These are phyloP conservation scores for Russula sp. DNA, from an alignment of 768 basidiomycete genomes.

Conservation along the genomic window DNA sequence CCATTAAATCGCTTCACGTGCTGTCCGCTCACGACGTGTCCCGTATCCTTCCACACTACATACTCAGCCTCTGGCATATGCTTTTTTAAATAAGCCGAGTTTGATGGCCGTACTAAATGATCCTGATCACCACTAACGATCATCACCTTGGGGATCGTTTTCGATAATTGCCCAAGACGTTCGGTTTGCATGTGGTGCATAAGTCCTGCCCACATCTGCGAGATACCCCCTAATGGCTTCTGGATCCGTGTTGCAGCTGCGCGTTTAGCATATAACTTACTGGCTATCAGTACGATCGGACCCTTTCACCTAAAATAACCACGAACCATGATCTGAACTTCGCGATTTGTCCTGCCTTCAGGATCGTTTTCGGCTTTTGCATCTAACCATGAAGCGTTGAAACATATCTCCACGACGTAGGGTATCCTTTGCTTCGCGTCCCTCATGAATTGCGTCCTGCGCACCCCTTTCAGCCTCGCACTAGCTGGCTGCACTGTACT, in stretches of 20 bases:
- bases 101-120: conserved; percentile 44
- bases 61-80: conserved; percentile 52
- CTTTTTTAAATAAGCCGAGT: conserved; percentile 47
- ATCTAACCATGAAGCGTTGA: conserved; percentile 56
- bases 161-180: conserved; percentile 34
- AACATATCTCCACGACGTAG: conserved; percentile 52
- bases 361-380: conserved; percentile 46
- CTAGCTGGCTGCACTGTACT: background rate
- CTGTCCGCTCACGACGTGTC: conserved; percentile 58
- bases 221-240: conserved; percentile 52
- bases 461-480: conserved; percentile 24
- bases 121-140: conserved; percentile 69
- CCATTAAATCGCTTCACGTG: conserved; percentile 44
- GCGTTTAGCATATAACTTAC: conserved; percentile 43
- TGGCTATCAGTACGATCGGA: background rate
- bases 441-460: conserved; percentile 35
- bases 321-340: conserved; percentile 51
- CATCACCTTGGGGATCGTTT: conserved; percentile 55
- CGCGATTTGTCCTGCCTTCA: conserved; percentile 55
- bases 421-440: conserved; percentile 46
- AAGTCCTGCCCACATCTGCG: conserved; percentile 64
- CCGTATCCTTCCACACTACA: conserved; percentile 54
- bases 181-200: conserved; percentile 50
- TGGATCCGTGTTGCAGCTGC: conserved; percentile 53
- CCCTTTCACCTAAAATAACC: background rate